Conservation (phyloP, 345 rosid genomes). For the Cardiospermum halicacabum region DNA sequence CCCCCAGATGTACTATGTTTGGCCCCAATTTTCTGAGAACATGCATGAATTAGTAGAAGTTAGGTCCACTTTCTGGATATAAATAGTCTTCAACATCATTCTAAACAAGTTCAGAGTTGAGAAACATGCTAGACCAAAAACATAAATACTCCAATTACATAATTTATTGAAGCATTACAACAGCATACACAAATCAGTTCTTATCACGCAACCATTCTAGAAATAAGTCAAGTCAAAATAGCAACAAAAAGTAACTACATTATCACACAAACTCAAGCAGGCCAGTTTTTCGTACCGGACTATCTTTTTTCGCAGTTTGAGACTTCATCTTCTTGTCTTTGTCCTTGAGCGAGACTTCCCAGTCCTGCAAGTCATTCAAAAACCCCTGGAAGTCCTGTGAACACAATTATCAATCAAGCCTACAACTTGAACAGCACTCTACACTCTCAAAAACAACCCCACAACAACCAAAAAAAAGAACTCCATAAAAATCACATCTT, state of each 20-base stretch:
- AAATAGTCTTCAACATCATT: neutral
- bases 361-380: constrained; percentile 93
- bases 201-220: neutral
- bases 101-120: neutral
- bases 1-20: constrained; percentile 22
- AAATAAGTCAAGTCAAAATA: neutral
- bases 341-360: constrained; percentile 64
- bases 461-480: neutral
- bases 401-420: constrained; percentile 4
- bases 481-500: neutral
- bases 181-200: neutral
- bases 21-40: constrained; percentile 24
- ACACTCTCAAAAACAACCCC: neutral
- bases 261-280: neutral
- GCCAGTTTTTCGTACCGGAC: constrained; percentile 20
- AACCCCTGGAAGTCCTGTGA: constrained; percentile 87
- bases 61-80: neutral
- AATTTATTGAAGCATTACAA: neutral
- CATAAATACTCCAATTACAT: neutral
- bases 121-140: neutral
- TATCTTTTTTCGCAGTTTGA: constrained; percentile 30
- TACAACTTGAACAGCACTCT: neutral
- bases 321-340: constrained; percentile 62
- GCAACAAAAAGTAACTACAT: neutral
- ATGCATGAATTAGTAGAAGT: constrained; percentile 10